Base-by-base conservation (phyloP, 2,329 filamentous ascomycete genomes). In the Bipolaris sorokiniana region DNA sequence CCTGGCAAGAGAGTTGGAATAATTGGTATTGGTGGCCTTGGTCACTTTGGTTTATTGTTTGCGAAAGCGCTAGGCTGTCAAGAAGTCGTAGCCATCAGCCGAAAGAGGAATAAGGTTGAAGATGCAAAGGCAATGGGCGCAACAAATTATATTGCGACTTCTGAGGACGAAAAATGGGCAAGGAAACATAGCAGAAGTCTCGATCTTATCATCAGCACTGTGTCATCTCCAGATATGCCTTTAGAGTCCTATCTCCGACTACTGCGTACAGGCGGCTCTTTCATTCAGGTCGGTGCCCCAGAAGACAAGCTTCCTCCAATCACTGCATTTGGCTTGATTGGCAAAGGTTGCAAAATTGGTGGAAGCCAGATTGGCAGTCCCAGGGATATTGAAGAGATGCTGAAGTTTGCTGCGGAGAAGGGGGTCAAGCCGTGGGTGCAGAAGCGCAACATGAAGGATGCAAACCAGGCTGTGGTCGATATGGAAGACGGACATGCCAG, bases 41-140 rank as follows among this genome's bases (percentile, higher is more conserved):
- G 90, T 0, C 90, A 94, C 71, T 86, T 92, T 62, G 90, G 85
- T 0, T 73, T 94, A 13, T 79, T 92, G 58, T 92, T 87, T 74
- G 87, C 89, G 1, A 86, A 84, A 62, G 90, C 90, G 1, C 76
- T 94, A 1, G 89, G 88, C 4, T 88, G 88, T 28, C 86, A 90
- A 45, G 82, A 83, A 3, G 84, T 88, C 1, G 86, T 88, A 16
- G 88, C 85, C 4, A 84, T 90, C 62, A 87, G 86, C 22, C 83
- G 88, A 61, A 82, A 81, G 0, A 78, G 80, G 1, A 69, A 77
- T 67, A 90, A 91, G 76, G 80, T 77, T 36, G 81, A 80, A 0
- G 87, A 90, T 68, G 85, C 85, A 7, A 76, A 81, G 63, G 83
- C 84, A 61, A 80, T 90, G 57, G 88, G 88, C 6, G 88, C 88